Base-by-base conservation (phyloP, 441 rosid genomes). In the Capsella rubella region DNA sequence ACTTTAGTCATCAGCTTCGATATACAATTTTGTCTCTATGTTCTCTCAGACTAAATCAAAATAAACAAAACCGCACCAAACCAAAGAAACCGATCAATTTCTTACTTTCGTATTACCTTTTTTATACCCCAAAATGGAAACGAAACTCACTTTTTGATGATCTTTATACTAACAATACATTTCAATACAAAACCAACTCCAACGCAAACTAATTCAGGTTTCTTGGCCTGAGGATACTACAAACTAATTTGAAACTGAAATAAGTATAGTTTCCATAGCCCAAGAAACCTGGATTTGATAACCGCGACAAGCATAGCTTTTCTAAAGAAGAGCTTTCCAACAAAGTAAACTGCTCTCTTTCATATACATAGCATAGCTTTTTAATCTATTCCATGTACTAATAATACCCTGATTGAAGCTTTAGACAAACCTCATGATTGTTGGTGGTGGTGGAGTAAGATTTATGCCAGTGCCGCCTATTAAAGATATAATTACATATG, bases 391-490 rank as follows among this genome's bases (percentile, higher is more conserved):
- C 3, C 40, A 32, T 21, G 55, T 56, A 16, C 31, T 28, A 27
- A 59, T 25, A 12, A 49, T 60, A 71, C 16, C 49, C 50, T 16
- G 39, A 58, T 49, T 18, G 12, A 45, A 47, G 32, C 67, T 63
- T 14, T 21, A 25, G n/a, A 37, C 16, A 76, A 78, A 89, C 99
- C 99, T 86, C 76, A 95, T 88, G 72, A 92, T 89, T 57, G 98
- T 84, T 56, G 81, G 63, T 7, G 99, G 99, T 15, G 98, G 98
- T 31, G 99, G 99, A 64, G 97, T 95, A 73, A 95, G 92, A 76
- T 95, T 95, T 81, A 95, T 90, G 86, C 98, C 99, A 63, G 98
- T 95, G 83, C 99, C 98, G 59, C 99, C 99, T 92, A 86, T 15
- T 62, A 76, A 75, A 64, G 2, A 78, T 65, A 78, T 21, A 37